A percentile compares a stretch with the other conserved stretches of the same genome.
Evolutionary conservation across 2,329 filamentous ascomycete genomes (phyloP).

Genomic region (Elsinoe ampelina): DNA sequence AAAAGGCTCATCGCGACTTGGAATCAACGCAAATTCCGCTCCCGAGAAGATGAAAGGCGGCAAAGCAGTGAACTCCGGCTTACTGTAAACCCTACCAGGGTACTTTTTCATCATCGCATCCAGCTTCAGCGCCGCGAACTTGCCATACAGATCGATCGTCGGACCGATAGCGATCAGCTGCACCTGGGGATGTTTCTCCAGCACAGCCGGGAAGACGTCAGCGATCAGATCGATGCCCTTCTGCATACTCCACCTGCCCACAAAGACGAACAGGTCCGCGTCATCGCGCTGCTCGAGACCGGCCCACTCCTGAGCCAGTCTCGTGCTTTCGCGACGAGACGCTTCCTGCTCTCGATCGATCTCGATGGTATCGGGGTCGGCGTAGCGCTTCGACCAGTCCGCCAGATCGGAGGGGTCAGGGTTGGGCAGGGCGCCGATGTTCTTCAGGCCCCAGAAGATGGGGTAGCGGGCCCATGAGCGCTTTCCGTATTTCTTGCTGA

Average conservation of each 20-base stretch:
- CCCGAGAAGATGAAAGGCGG: conserved; percentile 60
- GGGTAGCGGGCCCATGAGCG: conserved; percentile 57
- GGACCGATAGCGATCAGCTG: conserved; percentile 57
- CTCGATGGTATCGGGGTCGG: conserved; percentile 40
- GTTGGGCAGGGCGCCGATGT: conserved; percentile 55
- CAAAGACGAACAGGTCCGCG: conserved; percentile 59
- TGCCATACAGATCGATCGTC: conserved; percentile 59
- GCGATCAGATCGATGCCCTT: conserved; percentile 61
- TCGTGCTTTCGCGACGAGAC: conserved; percentile 43
- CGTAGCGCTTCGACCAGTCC: conserved; percentile 48
- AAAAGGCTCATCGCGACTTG: conserved; percentile 60
- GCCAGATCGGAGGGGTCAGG: conserved; percentile 57
- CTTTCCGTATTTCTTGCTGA: conserved; percentile 60
- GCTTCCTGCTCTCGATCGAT: conserved; percentile 49
- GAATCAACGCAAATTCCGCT: conserved; percentile 59
- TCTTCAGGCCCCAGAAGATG: conserved; percentile 58
- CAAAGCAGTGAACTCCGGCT: conserved; percentile 57
- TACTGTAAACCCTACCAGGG: conserved; percentile 57
- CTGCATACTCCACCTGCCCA: conserved; percentile 60
- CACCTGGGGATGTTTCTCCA: conserved; percentile 50
- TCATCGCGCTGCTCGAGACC: conserved; percentile 51
- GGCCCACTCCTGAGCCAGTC: conserved; percentile 59
- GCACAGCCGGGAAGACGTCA: conserved; percentile 54
- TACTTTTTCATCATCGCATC: conserved; percentile 56
- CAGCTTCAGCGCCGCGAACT: conserved; percentile 57